phyloP scores from a whole-genome alignment of 768 basidiomycete genomes.

The Ephemerocybe angulata region DNA sequence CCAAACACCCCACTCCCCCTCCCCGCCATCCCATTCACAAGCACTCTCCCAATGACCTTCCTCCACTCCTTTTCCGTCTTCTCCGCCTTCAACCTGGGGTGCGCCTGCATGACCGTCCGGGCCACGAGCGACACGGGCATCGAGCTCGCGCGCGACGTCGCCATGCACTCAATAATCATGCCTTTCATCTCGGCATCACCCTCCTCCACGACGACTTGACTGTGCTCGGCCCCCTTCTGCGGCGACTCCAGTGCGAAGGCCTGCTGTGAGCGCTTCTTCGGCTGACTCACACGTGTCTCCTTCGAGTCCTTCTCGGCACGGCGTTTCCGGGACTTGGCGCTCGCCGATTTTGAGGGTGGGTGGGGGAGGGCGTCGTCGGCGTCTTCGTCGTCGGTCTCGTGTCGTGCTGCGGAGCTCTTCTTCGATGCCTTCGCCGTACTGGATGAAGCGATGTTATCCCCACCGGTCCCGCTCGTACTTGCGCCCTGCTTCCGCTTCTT shows the following conservation, averaged over 20 bases:
- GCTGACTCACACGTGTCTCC: background rate
- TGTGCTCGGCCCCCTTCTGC: background rate
- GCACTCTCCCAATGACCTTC: slow-evolving; percentile 43
- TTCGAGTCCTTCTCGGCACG: too few relatives aligned
- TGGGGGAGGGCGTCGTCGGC: background rate
- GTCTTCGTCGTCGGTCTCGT: background rate
- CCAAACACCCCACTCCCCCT: slow-evolving; percentile 62
- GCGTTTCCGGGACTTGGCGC: too few relatives aligned
- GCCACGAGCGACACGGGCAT: slow-evolving; percentile 53
- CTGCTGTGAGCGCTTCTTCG: background rate
- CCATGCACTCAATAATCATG: slow-evolving; percentile 68
- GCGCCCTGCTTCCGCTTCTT: background rate
- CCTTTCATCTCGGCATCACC: slow-evolving; percentile 50
- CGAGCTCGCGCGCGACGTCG: slow-evolving; percentile 67
- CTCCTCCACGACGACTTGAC: background rate
- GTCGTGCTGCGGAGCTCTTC: background rate
- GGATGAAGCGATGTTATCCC: background rate
- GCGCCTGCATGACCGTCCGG: slow-evolving; percentile 46
- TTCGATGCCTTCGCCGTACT: background rate
- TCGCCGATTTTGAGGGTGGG: background rate
- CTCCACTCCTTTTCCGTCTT: slow-evolving; percentile 46
- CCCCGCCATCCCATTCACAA: slow-evolving; percentile 42
- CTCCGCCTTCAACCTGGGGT: slow-evolving; percentile 47
- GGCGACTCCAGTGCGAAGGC: background rate
- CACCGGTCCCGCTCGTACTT: background rate